Evolutionary conservation across 495 filamentous ascomycete genomes (phyloP).

Genomic region (Xylaria bambusicola): DNA sequence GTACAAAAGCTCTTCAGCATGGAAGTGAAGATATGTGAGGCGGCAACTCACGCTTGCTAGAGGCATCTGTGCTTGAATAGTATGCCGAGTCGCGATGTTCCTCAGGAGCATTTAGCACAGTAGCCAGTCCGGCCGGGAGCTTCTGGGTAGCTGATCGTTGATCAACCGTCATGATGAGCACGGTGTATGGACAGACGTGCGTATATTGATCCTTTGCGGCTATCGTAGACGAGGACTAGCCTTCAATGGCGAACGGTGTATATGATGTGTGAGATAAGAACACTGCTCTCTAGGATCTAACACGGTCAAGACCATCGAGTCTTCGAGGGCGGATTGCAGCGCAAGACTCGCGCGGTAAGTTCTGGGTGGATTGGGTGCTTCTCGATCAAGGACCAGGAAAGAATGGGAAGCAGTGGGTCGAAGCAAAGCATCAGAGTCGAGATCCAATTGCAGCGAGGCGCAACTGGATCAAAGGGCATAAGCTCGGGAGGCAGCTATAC

Average conservation of each 20-base stretch:
- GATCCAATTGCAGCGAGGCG: slow-evolving; percentile 32
- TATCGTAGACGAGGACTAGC: not conserved
- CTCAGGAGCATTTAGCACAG: slow-evolving; percentile 52
- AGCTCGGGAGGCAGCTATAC: not conserved
- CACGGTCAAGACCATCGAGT: slow-evolving; percentile 1
- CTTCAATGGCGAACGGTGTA: not conserved
- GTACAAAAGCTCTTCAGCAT: not conserved
- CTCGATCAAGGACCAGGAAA: not conserved
- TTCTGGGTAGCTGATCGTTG: slow-evolving; percentile 48
- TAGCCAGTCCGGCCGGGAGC: slow-evolving; percentile 49
- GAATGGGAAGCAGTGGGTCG: slow-evolving; percentile 17
- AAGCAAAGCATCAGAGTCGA: slow-evolving; percentile 27
- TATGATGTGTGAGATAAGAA: not conserved
- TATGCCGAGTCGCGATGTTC: slow-evolving; percentile 58
- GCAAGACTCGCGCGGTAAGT: not conserved
- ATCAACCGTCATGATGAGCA: slow-evolving; percentile 36
- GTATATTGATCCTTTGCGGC: not conserved
- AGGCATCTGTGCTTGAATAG: slow-evolving; percentile 54
- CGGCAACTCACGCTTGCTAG: slow-evolving; percentile 54
- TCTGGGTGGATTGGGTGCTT: not conserved
- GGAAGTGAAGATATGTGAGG: no score
- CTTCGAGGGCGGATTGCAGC: not conserved
- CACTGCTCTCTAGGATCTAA: not conserved
- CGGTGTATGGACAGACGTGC: no score
- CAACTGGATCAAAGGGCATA: slow-evolving; percentile 25